Evolutionary conservation across 2,329 filamentous ascomycete genomes (phyloP), one percentile per base, ranked within the genome.

Genomic region (Magnaporthales sp.): DNA sequence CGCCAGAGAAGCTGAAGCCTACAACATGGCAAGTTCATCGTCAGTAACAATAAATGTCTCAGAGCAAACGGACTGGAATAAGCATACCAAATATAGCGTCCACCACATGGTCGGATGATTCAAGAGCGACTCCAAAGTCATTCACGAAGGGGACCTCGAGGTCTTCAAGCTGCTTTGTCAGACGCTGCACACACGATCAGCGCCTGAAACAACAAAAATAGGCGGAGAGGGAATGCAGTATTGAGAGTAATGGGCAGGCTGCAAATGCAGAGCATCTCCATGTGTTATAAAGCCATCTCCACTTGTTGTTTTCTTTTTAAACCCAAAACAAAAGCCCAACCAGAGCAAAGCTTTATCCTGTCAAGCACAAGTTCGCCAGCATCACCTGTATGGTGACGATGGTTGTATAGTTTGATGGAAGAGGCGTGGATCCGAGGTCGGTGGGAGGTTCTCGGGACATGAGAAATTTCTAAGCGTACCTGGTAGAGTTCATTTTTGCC

Each of bases 1-100:
- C 89, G 7, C 93, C 94, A 1, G 89, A 89, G 80, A 99, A 99
- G 68, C 91, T 95, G 80, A 99, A 99, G 8, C 92, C 90, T 90
- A 46, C 3, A 27, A 10, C n/a, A n/a, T n/a, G 15, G 38, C 38
- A 46, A n/a, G 8, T 46, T n/a, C 38, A n/a, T 46, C 38, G n/a
- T 46, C 38, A 46, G 38, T 6, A 46, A 46, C 15, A 19, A 46
- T 46, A 46, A 19, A n/a, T 46, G 38, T 19, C 4, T n/a, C 38
- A 46, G 38, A 19, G 38, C 38, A 13, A 13, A 46, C 38, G 5
- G n/a, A 46, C 15, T 6, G 38, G 38, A n/a, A 27, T 10, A 32
- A 78, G n/a, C 79, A 62, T 76, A 90, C 91, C 93, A 75, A 99
- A 99, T 69, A 99, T 92, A 10, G 95, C 92, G 77, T 99, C 95